A percentile compares a stretch with the other conserved stretches of the same genome.
phyloP scores from a whole-genome alignment of 768 basidiomycete species.

The Phanerodontia chrysosporium region DNA sequence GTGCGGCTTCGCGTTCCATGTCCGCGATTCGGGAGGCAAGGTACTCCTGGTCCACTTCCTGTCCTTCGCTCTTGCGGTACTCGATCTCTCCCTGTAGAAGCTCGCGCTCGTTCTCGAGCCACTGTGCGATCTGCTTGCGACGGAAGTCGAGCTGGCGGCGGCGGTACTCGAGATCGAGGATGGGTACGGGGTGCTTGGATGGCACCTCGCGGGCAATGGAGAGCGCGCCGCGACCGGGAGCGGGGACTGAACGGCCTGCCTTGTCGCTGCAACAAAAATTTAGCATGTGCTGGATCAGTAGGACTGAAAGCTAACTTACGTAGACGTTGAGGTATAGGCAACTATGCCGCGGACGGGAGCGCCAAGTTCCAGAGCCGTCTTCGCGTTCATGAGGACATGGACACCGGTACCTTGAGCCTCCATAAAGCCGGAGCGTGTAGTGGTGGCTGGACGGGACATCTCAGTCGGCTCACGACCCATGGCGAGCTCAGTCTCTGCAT shows the following conservation, averaged over 20 bases:
- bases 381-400: conserved; percentile 95
- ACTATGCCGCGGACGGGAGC: conserved; percentile 91
- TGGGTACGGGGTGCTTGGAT: conserved; percentile 71
- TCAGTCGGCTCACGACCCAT: conserved; percentile 99
- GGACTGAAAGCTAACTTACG: conserved; percentile 46
- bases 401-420: conserved; percentile 96
- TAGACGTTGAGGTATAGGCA: conserved; percentile 94
- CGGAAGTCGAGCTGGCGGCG: conserved; percentile 94
- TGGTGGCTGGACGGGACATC: conserved; percentile 96
- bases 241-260: conserved; percentile 96
- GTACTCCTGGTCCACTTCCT: conserved; percentile 58
- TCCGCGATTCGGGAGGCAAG: conserved; percentile 72
- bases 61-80: conserved; percentile 49
- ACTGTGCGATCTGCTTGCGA: conserved; percentile 89
- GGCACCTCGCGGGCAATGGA: conserved; percentile 83
- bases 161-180: conserved; percentile 84
- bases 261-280: conserved; percentile 89
- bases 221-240: conserved; percentile 91
- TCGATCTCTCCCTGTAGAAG: conserved; percentile 80
- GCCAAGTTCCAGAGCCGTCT: conserved; percentile 92
- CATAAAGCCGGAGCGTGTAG: conserved; percentile 97
- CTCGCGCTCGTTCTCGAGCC: conserved; percentile 86
- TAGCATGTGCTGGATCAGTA: too few species aligned
- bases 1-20: conserved; percentile 85
- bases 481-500: conserved; percentile 94